phyloP scores from a whole-genome alignment of 192 early-diverging fungal species.

The Mortierella alpina region DNA sequence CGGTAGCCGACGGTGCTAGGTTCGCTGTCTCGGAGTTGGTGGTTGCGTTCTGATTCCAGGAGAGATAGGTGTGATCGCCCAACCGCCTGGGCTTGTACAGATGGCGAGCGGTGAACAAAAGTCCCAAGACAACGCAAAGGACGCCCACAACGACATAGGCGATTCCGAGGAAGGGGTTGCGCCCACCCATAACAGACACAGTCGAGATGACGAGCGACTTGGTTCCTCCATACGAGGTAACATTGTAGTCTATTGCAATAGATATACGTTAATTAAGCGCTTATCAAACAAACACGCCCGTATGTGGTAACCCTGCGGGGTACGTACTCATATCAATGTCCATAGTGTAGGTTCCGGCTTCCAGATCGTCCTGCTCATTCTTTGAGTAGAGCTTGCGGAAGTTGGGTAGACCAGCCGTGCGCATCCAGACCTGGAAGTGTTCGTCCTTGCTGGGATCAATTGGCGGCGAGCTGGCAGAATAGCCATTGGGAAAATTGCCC shows the following conservation, averaged over 20 bases:
- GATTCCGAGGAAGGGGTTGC: slow-evolving; percentile 95
- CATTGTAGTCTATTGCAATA: slow-evolving; percentile 79
- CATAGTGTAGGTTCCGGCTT: slow-evolving; percentile 78
- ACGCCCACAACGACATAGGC: slow-evolving; percentile 96
- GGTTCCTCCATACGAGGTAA: slow-evolving; percentile 88
- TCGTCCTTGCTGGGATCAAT: slow-evolving; percentile 77
- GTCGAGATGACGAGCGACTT: slow-evolving; percentile 96
- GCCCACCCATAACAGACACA: slow-evolving; percentile 94
- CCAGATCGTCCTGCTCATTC: slow-evolving; percentile 70
- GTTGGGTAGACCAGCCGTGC: slow-evolving; percentile 92
- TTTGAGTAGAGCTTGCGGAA: slow-evolving; percentile 96
- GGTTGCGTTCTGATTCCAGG: slow-evolving; percentile 81
- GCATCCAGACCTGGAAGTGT: slow-evolving; percentile 98
- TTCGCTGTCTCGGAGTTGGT: slow-evolving; percentile 29
- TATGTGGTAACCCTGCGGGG: background rate
- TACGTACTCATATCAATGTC: slow-evolving; percentile 79
- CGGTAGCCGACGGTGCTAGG: slow-evolving; percentile 29
- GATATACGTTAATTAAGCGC: background rate
- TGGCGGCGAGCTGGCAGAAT: slow-evolving; percentile 62
- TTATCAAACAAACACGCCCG: slow-evolving; percentile 10
- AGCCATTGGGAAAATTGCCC: slow-evolving; percentile 70
- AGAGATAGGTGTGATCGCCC: slow-evolving; percentile 96
- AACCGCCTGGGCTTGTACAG: slow-evolving; percentile 95
- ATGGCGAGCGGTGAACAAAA: slow-evolving; percentile 90
- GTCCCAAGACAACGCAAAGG: slow-evolving; percentile 88